phyloP scores from a whole-genome alignment of 2,329 filamentous ascomycete genomes.

The Cladophialophora bantiana region DNA sequence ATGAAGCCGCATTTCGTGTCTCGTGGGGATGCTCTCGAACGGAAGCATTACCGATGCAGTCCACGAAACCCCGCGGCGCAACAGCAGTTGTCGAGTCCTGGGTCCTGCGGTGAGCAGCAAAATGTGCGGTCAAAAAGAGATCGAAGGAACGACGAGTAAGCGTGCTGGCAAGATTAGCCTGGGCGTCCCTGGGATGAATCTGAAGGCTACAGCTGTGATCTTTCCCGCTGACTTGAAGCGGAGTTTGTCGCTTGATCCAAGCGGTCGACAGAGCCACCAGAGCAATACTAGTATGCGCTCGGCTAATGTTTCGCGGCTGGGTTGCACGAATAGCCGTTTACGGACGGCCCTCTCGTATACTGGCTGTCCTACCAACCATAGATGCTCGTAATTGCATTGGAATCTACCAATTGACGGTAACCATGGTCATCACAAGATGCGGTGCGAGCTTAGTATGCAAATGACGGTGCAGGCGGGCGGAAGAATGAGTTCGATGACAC shows the following conservation, averaged over 20 bases:
- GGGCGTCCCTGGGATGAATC: neutral
- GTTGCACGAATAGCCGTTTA: neutral
- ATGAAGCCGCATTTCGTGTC: neutral
- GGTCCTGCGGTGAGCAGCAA: neutral
- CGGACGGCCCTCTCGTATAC: slow-evolving; percentile 2
- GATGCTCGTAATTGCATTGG: neutral
- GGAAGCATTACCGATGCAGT: neutral
- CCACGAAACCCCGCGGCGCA: neutral
- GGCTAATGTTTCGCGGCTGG: neutral
- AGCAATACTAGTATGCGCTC: neutral
- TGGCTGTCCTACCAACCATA: neutral
- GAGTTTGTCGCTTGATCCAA: slow-evolving; percentile 2
- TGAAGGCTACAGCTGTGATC: neutral
- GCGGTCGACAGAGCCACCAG: neutral
- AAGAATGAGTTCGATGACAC: slow-evolving; percentile 2
- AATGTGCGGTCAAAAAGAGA: neutral
- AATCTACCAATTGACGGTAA: neutral
- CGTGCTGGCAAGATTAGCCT: neutral
- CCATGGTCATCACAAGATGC: neutral
- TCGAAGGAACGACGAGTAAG: neutral
- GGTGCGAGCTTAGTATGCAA: slow-evolving; percentile 8
- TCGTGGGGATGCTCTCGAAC: neutral
- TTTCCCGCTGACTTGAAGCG: neutral
- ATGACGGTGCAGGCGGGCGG: neutral
- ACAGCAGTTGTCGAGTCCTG: neutral